Percentiles rank a stretch among this genome's conserved stretches.
Evolutionary conservation across 2,329 filamentous ascomycete genomes (phyloP).

Genomic region (Colletotrichum destructivum): DNA sequence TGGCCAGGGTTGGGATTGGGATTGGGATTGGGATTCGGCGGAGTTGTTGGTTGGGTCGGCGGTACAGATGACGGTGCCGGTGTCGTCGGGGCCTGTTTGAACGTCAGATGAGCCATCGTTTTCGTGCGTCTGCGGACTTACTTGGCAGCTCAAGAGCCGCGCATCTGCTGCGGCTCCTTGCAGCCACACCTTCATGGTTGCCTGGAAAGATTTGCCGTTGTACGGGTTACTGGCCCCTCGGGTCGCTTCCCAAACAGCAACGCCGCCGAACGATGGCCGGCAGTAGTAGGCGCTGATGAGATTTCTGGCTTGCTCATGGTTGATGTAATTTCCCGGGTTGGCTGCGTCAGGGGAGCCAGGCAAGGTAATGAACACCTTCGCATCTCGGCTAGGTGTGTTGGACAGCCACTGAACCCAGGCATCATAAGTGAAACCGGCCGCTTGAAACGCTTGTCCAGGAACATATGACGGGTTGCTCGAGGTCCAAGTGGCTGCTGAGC

Average conservation of each 20-base stretch:
- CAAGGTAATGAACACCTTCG: conserved; percentile 52
- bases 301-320: conserved; percentile 40
- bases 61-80: background rate
- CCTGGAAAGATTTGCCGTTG: conserved; percentile 40
- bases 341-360: conserved; percentile 48
- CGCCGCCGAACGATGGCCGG: conserved; percentile 48
- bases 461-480: conserved; percentile 48
- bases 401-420: conserved; percentile 48
- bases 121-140: background rate
- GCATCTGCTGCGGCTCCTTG: conserved; percentile 22
- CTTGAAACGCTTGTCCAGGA: conserved; percentile 41
- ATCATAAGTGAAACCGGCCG: conserved; percentile 50
- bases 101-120: background rate
- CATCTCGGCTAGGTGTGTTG: conserved; percentile 46
- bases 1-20: conserved; percentile 8
- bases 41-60: background rate
- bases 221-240: conserved; percentile 37
- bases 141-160: conserved; percentile 19
- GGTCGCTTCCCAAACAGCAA: conserved; percentile 52
- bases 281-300: conserved; percentile 49
- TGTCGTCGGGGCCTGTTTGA: conserved; percentile 2
- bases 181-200: conserved; percentile 36
- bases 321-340: conserved; percentile 46
- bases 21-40: conserved; percentile 2
- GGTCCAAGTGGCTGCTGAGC: conserved; percentile 50